Conservation (phyloP, 2,329 filamentous ascomycete genomes). For the Aspergillus sp. region DNA sequence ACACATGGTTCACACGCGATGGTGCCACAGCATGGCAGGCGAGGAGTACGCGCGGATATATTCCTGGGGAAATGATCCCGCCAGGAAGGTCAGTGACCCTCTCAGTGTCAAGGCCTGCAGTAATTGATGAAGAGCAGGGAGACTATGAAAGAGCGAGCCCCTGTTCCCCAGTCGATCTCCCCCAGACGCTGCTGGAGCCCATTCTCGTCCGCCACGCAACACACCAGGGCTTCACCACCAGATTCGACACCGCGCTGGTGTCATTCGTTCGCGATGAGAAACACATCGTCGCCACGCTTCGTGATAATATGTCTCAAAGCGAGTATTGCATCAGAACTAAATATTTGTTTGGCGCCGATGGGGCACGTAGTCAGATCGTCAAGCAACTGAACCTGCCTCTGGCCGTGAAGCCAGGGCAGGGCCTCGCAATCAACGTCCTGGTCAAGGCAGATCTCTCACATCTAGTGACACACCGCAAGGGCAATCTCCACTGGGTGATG, state of each 20-base stretch:
- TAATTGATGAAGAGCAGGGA: slow-evolving; percentile 29
- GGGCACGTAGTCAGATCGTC: slow-evolving; percentile 13
- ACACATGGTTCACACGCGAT: slow-evolving; percentile 53
- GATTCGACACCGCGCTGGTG: slow-evolving; percentile 32
- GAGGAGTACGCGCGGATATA: slow-evolving; percentile 52
- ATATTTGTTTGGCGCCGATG: slow-evolving; percentile 63
- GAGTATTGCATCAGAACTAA: slow-evolving; percentile 48
- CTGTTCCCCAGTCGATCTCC: slow-evolving; percentile 45
- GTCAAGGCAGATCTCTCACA: not conserved
- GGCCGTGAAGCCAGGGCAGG: not conserved
- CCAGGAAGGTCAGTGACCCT: slow-evolving; percentile 34
- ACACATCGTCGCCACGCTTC: not conserved
- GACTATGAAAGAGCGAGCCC: slow-evolving; percentile 46
- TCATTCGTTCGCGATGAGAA: not conserved
- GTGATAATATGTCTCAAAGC: slow-evolving; percentile 36
- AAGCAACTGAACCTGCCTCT: not conserved
- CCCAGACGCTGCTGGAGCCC: slow-evolving; percentile 52
- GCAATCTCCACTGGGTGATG: slow-evolving; percentile 41
- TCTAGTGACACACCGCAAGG: not conserved
- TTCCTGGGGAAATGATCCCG: slow-evolving; percentile 54
- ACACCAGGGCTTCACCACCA: slow-evolving; percentile 46
- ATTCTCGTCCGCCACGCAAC: slow-evolving; percentile 46
- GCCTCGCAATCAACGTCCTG: not conserved
- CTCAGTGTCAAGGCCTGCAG: fast-evolving
- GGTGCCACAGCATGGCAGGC: slow-evolving; percentile 54